Evolutionary conservation across 1,284 basidiomycete genomes (phyloP).

Genomic region (Schizophyllum commune): DNA sequence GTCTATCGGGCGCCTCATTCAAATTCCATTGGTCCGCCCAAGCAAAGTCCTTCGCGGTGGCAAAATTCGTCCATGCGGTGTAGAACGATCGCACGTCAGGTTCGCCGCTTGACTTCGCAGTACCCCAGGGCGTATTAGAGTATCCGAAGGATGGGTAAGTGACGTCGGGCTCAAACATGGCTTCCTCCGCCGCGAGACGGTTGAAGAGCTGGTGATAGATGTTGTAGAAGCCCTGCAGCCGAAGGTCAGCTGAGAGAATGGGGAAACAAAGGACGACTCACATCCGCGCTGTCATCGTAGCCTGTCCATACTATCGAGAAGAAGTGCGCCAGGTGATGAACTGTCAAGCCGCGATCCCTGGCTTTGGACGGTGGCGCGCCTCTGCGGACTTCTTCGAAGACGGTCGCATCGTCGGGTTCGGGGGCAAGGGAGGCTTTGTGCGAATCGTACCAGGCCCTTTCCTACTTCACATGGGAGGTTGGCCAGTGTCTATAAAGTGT

Average conservation of each 20-base stretch:
- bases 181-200: constrained; percentile 81
- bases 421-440: constrained; percentile 83
- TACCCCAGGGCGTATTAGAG: constrained; percentile 67
- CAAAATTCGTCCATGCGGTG: constrained; percentile 80
- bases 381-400: constrained; percentile 78
- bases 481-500: constrained; percentile 7
- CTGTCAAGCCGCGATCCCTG: constrained; percentile 73
- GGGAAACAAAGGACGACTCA: constrained; percentile 1
- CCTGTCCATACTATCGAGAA: constrained; percentile 70
- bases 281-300: constrained; percentile 54
- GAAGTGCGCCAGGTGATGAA: constrained; percentile 80
- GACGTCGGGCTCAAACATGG: constrained; percentile 41
- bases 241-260: constrained; percentile 3
- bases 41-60: constrained; percentile 82
- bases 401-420: constrained; percentile 74
- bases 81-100: constrained; percentile 72
- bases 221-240: constrained; percentile 76
- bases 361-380: constrained; percentile 64
- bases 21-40: constrained; percentile 88
- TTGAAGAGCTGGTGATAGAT: constrained; percentile 88
- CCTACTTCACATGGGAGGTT: constrained; percentile 47
- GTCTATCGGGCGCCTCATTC: constrained; percentile 81
- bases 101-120: constrained; percentile 32
- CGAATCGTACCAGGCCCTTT: constrained; percentile 98
- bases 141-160: constrained; percentile 82